Base-by-base conservation (phyloP, 192 early-diverging fungal species). In the Coemansia sp. region DNA sequence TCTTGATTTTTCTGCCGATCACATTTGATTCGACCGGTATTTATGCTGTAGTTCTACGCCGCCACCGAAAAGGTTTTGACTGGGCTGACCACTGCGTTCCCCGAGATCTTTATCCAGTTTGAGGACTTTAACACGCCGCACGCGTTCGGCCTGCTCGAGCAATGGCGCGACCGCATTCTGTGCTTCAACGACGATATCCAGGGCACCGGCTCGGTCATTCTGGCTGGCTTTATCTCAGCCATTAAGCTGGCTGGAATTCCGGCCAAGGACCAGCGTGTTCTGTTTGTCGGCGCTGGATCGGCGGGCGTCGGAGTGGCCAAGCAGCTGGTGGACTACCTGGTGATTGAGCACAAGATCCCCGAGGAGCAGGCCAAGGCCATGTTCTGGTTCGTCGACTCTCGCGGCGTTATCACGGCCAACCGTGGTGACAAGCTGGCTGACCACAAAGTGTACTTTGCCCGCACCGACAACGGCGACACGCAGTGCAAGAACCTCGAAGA, bases 61-160 rank as follows among this genome's bases (percentile, higher is more conserved):
- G 92, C 89, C 54, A 82, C 95, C 38, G 95, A 97, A 60, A 85
- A 87, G 68, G 89, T 95, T 34, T 84, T 97, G 68, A 64, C 74
- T 36, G 83, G 87, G 17, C 70, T 97, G 24, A 83, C 78, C 25
- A 63, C 61, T 5, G 84, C 86, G 21, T 94, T 90, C 82, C 93
- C 93, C 8, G 74, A 86, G 42, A 70, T 93, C 28, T 83, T 98
- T 20, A 88, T 98, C 53, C 96, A 98, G 79, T 97, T 96, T 55
- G 96, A 98, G 77, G 96, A 98, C 70, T 98, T 94, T 63, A 92
- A 90, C 21, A 89, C 91, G 9, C 92, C 93, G 64, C 93, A 97
- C 53, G 91, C 96, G 9, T 96, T 96, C 71, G 89, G 84, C 15
- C 79, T 94, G 28, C 76, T 98, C 49, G 85, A 88, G 17, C 83